Evolutionary conservation across 1,284 basidiomycete genomes (phyloP).

Genomic region (Ganoderma leucocontextum): DNA sequence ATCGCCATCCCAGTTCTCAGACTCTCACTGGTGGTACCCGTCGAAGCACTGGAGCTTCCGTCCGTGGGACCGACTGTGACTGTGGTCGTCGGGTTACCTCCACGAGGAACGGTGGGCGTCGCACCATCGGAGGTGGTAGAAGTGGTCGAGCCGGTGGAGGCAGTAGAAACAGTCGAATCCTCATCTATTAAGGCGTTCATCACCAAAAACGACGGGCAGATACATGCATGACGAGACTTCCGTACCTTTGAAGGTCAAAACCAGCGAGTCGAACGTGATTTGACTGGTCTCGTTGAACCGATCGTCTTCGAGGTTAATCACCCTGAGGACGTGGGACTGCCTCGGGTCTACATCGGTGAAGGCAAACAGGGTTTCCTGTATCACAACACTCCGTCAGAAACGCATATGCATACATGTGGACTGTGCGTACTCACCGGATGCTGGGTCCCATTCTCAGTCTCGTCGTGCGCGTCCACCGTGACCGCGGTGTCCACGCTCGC

Average conservation of each 20-base stretch:
- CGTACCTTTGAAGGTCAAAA: slow-evolving; percentile 32
- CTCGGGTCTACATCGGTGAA: slow-evolving; percentile 39
- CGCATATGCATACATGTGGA: background rate
- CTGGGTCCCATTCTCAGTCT: slow-evolving; percentile 27
- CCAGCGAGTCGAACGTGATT: slow-evolving; percentile 43
- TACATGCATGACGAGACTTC: slow-evolving; percentile 11
- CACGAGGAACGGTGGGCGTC: background rate
- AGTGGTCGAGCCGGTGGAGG: background rate
- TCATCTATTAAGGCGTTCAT: background rate
- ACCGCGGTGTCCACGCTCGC: background rate
- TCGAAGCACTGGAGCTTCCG: background rate
- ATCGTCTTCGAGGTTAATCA: slow-evolving; percentile 42
- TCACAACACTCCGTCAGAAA: background rate
- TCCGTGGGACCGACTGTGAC: background rate
- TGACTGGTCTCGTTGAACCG: slow-evolving; percentile 37
- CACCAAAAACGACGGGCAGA: background rate
- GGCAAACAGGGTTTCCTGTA: slow-evolving; percentile 38
- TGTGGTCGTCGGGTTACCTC: background rate
- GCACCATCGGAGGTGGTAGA: background rate
- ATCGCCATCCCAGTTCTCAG: background rate
- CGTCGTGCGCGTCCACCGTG: slow-evolving; percentile 32
- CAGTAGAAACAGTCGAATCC: background rate
- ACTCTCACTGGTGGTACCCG: background rate
- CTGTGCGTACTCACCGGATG: slow-evolving; percentile 25
- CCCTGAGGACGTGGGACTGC: slow-evolving; percentile 38